Evolutionary conservation across 257 asterid species (phyloP).

Genomic region (Penstemon davidsonii): DNA sequence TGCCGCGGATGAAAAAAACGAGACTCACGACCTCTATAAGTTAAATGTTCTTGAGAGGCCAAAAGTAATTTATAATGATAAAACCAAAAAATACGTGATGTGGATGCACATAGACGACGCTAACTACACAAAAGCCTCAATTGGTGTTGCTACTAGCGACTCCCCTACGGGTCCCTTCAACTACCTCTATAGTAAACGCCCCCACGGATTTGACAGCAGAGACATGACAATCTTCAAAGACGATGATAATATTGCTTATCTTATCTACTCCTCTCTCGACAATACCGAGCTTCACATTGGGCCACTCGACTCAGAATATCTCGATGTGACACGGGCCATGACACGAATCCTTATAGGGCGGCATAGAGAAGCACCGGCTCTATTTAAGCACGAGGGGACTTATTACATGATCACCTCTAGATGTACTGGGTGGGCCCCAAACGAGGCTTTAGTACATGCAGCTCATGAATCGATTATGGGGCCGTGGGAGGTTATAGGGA

Average conservation of each 20-base stretch:
- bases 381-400: slow-evolving; percentile 74
- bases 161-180: slow-evolving; percentile 78
- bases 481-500: slow-evolving; percentile 90
- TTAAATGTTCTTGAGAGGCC: slow-evolving; percentile 92
- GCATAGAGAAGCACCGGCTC: slow-evolving; percentile 94
- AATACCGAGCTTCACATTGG: slow-evolving; percentile 88
- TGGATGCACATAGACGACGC: slow-evolving; percentile 97
- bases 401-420: slow-evolving; percentile 98
- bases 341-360: slow-evolving; percentile 75
- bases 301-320: slow-evolving; percentile 62
- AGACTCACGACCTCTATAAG: slow-evolving; percentile 82
- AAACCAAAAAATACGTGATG: slow-evolving; percentile 72
- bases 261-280: slow-evolving; percentile 83
- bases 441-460: slow-evolving; percentile 88
- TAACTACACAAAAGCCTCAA: slow-evolving; percentile 90
- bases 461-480: slow-evolving; percentile 94
- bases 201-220: slow-evolving; percentile 90
- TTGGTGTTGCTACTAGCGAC: slow-evolving; percentile 72
- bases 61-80: slow-evolving; percentile 83
- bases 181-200: slow-evolving; percentile 76
- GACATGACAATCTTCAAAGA: slow-evolving; percentile 98
- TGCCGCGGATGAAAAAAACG: slow-evolving; percentile 63
- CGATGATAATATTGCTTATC: slow-evolving; percentile 70
- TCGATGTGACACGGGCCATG: slow-evolving; percentile 49
- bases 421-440: slow-evolving; percentile 98